Evolutionary conservation across 805 yeast species (phyloP), one percentile per base, ranked within the genome.

Genomic region (Lachancea waltii): DNA sequence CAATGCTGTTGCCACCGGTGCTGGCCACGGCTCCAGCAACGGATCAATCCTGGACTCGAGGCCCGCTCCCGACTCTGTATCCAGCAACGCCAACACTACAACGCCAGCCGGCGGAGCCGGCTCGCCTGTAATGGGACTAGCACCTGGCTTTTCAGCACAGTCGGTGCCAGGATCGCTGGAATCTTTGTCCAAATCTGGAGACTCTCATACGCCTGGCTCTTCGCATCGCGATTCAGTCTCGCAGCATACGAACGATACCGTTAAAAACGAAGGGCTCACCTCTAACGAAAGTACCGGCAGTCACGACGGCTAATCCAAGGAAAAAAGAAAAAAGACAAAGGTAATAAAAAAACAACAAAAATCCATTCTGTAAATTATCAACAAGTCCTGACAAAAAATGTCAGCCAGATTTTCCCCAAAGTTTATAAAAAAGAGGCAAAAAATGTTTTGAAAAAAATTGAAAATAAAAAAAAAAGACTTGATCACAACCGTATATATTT

Each of bases 231-330:
- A 11, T 5, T 7, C 26, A 11, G 26, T 23, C 5, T 11, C 13
- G 13, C 26, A 23, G 13, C 13, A 13, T 13, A 13, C 26, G 10
- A 11, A 11, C 26, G 26, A 23, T 3, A 11, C 10, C 5, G 26
- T 23, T 13, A 23, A 23, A 13, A 4, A 11, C 5, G 26, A 23
- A 7, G 26, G 13, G 26, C 26, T 23, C 26, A 13, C 10, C 26
- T 23, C 26, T 11, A 27, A 14, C 30, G 30, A 13, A n/a, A 5
- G 16, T 7, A 10, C 3, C 7, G 18, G 3, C 16, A 9, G 17
- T n/a, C 30, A 27, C 30, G 18, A 16, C 6, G 30, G 13, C 29
- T 33, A 29, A n/a, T n/a, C n/a, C n/a, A n/a, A n/a, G n/a, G n/a
- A n/a, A n/a, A n/a, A n/a, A n/a, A n/a, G n/a, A n/a, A n/a, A n/a